phyloP scores from a whole-genome alignment of 129 eudicot genomes.

The Flaveria linearis region DNA sequence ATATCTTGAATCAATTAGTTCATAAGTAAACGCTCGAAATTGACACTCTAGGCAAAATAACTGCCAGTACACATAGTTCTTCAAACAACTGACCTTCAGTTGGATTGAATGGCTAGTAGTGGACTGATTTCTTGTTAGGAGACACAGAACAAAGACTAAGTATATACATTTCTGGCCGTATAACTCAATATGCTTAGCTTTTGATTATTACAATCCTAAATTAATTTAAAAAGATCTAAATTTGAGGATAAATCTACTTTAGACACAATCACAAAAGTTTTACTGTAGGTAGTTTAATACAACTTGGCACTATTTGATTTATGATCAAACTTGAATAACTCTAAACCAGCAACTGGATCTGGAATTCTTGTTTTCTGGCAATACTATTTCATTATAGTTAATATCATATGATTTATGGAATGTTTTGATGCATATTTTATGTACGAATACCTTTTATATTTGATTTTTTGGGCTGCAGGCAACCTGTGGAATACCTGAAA shows the following conservation, averaged over 20 bases:
- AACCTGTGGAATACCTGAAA: conserved; percentile 93
- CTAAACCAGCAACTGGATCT: background rate
- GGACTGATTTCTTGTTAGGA: background rate
- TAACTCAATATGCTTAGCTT: background rate
- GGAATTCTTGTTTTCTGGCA: conserved; percentile 5
- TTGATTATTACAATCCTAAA: background rate
- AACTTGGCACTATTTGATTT: background rate
- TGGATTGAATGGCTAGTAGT: background rate
- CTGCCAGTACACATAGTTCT: background rate
- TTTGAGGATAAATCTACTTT: background rate
- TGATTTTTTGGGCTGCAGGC: conserved; percentile 51
- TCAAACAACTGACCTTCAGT: background rate
- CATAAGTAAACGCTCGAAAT: background rate
- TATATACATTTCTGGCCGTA: background rate
- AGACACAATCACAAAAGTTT: background rate
- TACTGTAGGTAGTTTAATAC: background rate
- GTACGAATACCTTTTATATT: background rate
- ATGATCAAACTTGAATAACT: background rate
- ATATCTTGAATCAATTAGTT: background rate
- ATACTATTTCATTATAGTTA: background rate
- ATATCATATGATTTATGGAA: background rate
- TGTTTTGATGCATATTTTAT: conserved; percentile 12
- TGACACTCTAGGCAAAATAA: background rate
- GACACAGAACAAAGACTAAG: background rate
- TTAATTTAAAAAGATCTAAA: background rate